phyloP scores from a whole-genome alignment of 306 rosid genomes.

The Pyrus communis region DNA sequence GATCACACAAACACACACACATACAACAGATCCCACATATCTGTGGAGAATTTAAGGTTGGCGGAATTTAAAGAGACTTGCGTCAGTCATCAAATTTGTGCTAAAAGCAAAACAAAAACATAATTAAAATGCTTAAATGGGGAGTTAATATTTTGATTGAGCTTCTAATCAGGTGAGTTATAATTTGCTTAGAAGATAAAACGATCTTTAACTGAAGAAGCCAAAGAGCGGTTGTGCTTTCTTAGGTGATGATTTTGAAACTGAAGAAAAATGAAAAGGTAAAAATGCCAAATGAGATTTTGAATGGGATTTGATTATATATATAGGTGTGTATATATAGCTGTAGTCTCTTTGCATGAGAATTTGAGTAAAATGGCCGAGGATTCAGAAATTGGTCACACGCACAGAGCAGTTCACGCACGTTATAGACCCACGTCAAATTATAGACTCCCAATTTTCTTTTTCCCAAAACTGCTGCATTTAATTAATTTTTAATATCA shows the following conservation, averaged over 20 bases:
- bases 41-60: neutral
- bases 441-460: neutral
- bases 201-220: neutral
- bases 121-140: slow-evolving; percentile 20
- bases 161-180: slow-evolving; percentile 7
- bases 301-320: neutral
- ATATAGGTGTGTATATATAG: neutral
- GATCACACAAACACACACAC: neutral
- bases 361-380: neutral
- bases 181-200: slow-evolving; percentile 13
- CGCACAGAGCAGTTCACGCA: neutral
- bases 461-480: too few relatives aligned
- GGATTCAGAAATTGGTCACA: neutral
- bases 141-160: slow-evolving; percentile 13
- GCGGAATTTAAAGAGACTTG: slow-evolving; percentile 34
- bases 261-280: neutral
- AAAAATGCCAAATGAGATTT: neutral
- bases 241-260: slow-evolving; percentile 7
- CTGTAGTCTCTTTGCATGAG: slow-evolving; percentile 8
- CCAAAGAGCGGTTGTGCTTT: slow-evolving; percentile 36
- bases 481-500: too few relatives aligned
- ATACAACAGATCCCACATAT: neutral
- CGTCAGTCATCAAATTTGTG: slow-evolving; percentile 13
- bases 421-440: neutral
- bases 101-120: slow-evolving; percentile 16